Percentiles rank a stretch among this genome's conserved stretches.
Conservation (phyloP, 2,329 filamentous ascomycete species). For the Sporothrix brasiliensis region DNA sequence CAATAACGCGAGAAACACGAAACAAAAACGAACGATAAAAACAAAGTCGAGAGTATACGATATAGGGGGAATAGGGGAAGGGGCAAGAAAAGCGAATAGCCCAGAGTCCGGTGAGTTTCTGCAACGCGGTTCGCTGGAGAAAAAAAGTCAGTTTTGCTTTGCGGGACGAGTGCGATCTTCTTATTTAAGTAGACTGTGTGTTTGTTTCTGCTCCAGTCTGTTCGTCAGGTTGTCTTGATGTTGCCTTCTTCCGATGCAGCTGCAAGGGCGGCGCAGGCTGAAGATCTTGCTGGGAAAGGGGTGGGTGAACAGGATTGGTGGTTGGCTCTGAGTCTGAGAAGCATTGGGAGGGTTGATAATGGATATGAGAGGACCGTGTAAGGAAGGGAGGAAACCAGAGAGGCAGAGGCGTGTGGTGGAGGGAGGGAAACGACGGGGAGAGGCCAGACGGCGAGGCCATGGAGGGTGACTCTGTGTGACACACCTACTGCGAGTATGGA, state of each 20-base stretch:
- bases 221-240: conserved; percentile 12
- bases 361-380: conserved; percentile 19
- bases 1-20: background rate
- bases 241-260: conserved; percentile 24
- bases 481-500: conserved; percentile 28
- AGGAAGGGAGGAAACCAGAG: background rate
- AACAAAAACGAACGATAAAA: background rate
- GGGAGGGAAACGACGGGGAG: conserved; percentile 31
- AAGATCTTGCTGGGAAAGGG: conserved; percentile 30
- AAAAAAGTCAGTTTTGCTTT: conserved; percentile 24
- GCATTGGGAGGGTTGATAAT: conserved; percentile 22
- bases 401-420: conserved; percentile 17
- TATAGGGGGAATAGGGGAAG: conserved; percentile 3
- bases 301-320: conserved; percentile 34
- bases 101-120: conserved; percentile 30
- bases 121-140: conserved; percentile 25
- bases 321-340: conserved; percentile 17
- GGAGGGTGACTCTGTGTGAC: conserved; percentile 35
- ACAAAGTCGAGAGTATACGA: background rate
- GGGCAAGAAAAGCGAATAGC: conserved; percentile 1
- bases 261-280: conserved; percentile 35
- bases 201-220: conserved; percentile 2
- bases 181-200: conserved; percentile 8
- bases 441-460: conserved; percentile 28
- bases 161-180: background rate